Evolutionary conservation across 2,329 filamentous ascomycete species (phyloP).

Genomic region (Fusarium avenaceum): DNA sequence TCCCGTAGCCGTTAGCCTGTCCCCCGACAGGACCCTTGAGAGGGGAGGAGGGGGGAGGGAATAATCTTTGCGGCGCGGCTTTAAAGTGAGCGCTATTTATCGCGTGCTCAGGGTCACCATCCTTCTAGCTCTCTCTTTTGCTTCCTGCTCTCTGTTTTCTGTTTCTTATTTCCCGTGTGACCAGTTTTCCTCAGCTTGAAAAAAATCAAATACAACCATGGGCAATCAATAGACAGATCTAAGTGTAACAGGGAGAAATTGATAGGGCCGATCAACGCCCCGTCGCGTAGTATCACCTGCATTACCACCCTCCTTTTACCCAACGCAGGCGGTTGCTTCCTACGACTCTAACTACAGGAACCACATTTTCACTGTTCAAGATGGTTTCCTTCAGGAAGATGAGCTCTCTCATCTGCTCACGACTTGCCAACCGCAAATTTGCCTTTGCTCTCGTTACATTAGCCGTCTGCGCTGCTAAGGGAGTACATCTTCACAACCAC

Average conservation of each 20-base stretch:
- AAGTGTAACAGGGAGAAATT: slow-evolving; percentile 24
- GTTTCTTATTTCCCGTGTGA: not conserved
- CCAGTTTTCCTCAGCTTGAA: not conserved
- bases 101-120: slow-evolving; percentile 1
- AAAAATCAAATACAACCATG: not conserved
- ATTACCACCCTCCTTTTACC: not conserved
- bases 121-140: not conserved
- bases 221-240: slow-evolving; percentile 2
- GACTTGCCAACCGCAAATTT: slow-evolving; percentile 50
- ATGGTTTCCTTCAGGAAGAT: slow-evolving; percentile 31
- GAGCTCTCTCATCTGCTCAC: slow-evolving; percentile 35
- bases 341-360: not conserved
- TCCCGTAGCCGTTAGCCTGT: slow-evolving; percentile 19
- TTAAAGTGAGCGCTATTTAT: slow-evolving; percentile 35
- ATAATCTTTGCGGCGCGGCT: not conserved
- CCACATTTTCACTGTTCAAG: not conserved
- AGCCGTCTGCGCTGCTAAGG: slow-evolving; percentile 51
- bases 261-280: slow-evolving; percentile 21
- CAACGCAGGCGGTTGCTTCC: not conserved
- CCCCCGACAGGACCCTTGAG: not conserved
- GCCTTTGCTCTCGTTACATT: slow-evolving; percentile 52
- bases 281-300: not conserved
- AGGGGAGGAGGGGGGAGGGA: not conserved
- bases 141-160: not conserved
- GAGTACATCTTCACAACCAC: slow-evolving; percentile 53